These are phyloP conservation scores for Smallanthus sonchifolius DNA, from an alignment of 129 eudicot genomes.

Conservation along the genomic window DNA sequence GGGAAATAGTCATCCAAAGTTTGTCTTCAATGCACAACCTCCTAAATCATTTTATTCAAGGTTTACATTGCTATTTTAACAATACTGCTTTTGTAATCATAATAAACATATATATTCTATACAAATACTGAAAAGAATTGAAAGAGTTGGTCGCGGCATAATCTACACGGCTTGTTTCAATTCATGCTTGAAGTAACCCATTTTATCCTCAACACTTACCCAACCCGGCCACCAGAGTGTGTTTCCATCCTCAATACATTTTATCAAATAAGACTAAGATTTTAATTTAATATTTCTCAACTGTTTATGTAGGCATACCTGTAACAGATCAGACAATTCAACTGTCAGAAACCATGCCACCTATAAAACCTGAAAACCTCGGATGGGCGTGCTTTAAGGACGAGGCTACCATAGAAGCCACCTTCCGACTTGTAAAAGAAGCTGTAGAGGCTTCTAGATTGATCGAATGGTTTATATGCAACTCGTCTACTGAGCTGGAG, in stretches of 20 bases:
- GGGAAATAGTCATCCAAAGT: neutral
- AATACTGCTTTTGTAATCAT: neutral
- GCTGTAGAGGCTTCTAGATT: slow-evolving; percentile 3
- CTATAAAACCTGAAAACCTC: slow-evolving; percentile 32
- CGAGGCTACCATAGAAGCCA: neutral
- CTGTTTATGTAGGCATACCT: slow-evolving; percentile 25
- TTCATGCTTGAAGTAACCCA: too few relatives aligned
- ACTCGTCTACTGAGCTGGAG: slow-evolving; percentile 45
- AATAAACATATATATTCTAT: too few relatives aligned
- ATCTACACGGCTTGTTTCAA: too few relatives aligned
- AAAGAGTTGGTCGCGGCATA: too few relatives aligned
- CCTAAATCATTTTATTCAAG: neutral
- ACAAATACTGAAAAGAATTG: too few relatives aligned
- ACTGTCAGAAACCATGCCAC: slow-evolving; percentile 32
- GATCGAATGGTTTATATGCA: slow-evolving; percentile 39
- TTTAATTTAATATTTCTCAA: neutral
- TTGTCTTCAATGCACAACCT: neutral
- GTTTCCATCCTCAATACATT: too few relatives aligned
- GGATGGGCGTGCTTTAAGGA: slow-evolving; percentile 34
- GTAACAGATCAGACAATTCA: slow-evolving; percentile 31
- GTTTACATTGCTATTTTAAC: neutral
- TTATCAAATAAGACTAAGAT: too few relatives aligned
- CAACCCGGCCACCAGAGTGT: too few relatives aligned
- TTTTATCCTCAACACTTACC: too few relatives aligned
- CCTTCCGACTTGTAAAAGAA: neutral